Evolutionary conservation across 73 alveolate species (phyloP), one percentile per base, ranked within the genome.

Genomic region (Paramecium primaurelia): DNA sequence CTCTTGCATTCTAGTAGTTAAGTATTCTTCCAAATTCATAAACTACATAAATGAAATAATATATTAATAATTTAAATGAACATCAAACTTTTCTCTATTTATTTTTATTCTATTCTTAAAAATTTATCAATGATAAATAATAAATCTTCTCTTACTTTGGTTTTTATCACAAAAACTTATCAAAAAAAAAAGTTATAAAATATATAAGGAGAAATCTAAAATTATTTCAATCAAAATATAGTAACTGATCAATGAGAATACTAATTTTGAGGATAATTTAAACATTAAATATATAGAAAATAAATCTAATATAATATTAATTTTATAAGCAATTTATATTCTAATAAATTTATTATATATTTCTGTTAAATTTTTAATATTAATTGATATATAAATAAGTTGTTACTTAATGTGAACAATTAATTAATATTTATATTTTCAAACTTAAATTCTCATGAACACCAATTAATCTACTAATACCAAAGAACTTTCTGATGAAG

Each of bases 401-500:
- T 54, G 69, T 54, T 54, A 18, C 32, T 16, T 54, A 54, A n/a
- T 54, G 36, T 54, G 49, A 64, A 25, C 28, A 32, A 32, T 64
- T 12, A 28, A 64, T 64, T 64, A 60, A 59, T 60, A 11, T 32
- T 64, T 64, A 64, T 20, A 32, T 64, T 64, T 32, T 64, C 47
- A 32, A 12, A 64, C 47, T 64, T 64, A 14, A 64, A 28, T 14
- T 11, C 84, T 6, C 49, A 28, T 28, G 28, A 64, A 12, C 60
- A 49, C 25, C 60, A 49, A 49, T 49, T 49, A 28, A 64, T 64
- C 42, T 28, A 6, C 49, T 14, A 64, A 64, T 28, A 12, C 25
- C 16, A 25, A 64, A 64, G 84, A 80, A 80, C 58, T 80, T 16
- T 45, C 91, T 25, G 91, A 80, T 49, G 91, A 80, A 80, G 91